A percentile compares a stretch with the other conserved stretches of the same genome.
phyloP scores from a whole-genome alignment of 495 filamentous ascomycete species.

The Aspergillus taichungensis region DNA sequence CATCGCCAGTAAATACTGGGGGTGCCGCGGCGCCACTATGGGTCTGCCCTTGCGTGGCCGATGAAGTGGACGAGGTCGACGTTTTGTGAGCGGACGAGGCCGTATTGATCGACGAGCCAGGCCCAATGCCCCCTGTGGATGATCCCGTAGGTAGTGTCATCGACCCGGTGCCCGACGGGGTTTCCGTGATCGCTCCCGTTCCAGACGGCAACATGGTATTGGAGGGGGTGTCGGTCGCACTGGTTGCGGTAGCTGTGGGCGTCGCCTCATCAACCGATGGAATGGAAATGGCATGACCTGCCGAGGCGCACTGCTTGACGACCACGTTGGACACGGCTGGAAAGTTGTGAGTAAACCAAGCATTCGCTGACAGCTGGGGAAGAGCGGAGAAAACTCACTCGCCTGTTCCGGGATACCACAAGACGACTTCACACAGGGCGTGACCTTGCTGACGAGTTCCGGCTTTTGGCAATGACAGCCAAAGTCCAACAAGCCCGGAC shows the following conservation, averaged over 20 bases:
- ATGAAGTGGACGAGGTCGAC: too few relatives aligned
- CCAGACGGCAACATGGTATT: too few relatives aligned
- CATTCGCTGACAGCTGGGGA: background rate
- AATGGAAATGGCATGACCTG: slow-evolving; percentile 30
- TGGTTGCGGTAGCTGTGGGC: slow-evolving; percentile 9
- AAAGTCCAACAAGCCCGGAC: slow-evolving; percentile 36
- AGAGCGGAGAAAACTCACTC: slow-evolving; percentile 13
- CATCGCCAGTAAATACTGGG: too few relatives aligned
- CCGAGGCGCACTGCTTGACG: slow-evolving; percentile 23
- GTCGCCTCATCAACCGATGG: slow-evolving; percentile 16
- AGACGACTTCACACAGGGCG: slow-evolving; percentile 36
- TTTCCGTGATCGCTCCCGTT: too few relatives aligned
- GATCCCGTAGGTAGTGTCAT: too few relatives aligned
- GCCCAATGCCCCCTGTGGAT: too few relatives aligned
- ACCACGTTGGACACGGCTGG: slow-evolving; percentile 32
- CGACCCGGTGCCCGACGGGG: too few relatives aligned
- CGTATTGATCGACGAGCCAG: too few relatives aligned
- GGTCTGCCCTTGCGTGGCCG: too few relatives aligned
- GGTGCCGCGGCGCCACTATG: too few relatives aligned
- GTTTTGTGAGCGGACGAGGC: too few relatives aligned
- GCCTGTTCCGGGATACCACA: slow-evolving; percentile 31
- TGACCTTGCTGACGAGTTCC: slow-evolving; percentile 27
- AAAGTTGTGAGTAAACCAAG: background rate
- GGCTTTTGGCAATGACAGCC: slow-evolving; percentile 44
- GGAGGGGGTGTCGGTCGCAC: too few relatives aligned